Percentiles rank a stretch among this genome's conserved stretches.
phyloP scores from a whole-genome alignment of 176 grass and related monocot genomes.

The Carex cristatella region DNA sequence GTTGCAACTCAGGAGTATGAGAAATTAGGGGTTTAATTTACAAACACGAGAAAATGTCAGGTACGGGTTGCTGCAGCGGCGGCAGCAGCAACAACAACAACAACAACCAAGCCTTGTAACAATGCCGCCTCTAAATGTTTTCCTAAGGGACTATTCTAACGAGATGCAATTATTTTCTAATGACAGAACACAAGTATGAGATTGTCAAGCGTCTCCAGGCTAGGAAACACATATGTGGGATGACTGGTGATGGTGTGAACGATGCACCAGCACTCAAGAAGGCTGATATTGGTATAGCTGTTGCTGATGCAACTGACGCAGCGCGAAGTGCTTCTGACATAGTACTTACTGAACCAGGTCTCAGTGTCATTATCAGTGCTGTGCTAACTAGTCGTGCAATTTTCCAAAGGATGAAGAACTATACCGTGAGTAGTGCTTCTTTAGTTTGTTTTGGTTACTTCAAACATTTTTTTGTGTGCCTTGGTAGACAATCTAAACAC shows the following conservation, averaged over 20 bases:
- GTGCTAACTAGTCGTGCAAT: conserved; percentile 88
- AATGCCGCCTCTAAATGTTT: neutral
- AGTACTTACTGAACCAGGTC: conserved; percentile 77
- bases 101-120: no score
- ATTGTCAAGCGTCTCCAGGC: conserved; percentile 88
- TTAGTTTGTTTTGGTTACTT: neutral
- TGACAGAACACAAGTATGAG: conserved; percentile 91
- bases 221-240: conserved; percentile 84
- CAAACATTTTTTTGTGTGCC: neutral
- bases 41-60: neutral
- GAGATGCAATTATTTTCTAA: neutral
- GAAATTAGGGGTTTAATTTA: neutral
- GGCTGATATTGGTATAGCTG: conserved; percentile 92
- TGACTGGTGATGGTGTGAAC: conserved; percentile 94
- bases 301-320: conserved; percentile 78
- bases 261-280: conserved; percentile 91
- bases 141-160: neutral
- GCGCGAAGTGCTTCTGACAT: conserved; percentile 87
- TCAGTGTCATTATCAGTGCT: conserved; percentile 92
- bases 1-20: neutral
- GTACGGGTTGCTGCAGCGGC: neutral
- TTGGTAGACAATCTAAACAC: neutral
- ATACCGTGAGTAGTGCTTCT: conserved; percentile 42
- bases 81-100: no score
- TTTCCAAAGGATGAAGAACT: conserved; percentile 96